Base-by-base conservation (phyloP, 768 basidiomycete genomes). In the Phanerochaete sordida region DNA sequence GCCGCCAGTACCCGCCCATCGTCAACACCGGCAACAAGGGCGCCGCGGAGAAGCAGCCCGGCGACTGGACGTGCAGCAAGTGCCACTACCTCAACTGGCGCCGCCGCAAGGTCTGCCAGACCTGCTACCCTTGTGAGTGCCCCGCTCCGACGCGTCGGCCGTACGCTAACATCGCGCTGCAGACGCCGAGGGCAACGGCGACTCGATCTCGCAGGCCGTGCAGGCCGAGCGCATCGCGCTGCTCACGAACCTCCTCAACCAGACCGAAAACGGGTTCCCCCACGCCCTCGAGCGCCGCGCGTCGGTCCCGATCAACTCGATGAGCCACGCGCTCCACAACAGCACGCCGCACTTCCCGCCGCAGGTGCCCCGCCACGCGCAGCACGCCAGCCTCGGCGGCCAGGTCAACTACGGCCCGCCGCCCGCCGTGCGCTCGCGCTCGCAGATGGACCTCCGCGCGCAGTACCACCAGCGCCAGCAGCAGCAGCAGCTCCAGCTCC, bases 81-180 rank as follows among this genome's bases (percentile, higher is more conserved):
- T 94, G 92, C 72, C 88, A 89, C 68, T 93, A 94, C 74, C 73
- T 92, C 64, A 94, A 94, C 70, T 94, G 91, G 91, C 80, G 91
- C 64, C 76, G 91, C 59, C 77, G 91, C 57, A 93, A 93, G 73
- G 92, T 94, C 60, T 94, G 91, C 75, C 91, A 93, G 78, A 92
- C 90, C 11, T 93, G 91, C 73, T 83, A 84, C 61, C 91, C 91
- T 50, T 93, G 90, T 91, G 67, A 64, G 87, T 81, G 7, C 21
- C 45, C 55, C 43, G 28, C 60, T 57, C 60, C 8, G 60, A 19
- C 12, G 50, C 50, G 5, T 52, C 44, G 7, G 7, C 19, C 23
- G 44, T 19, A 3, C 13, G 50, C 50, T 52, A 28, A 52, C 21
- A 19, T 23, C 15, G 11, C 3, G 4, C 8, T 13, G 19, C 58